These are phyloP conservation scores for Lepidium sativum DNA, from an alignment of 345 rosid genomes.

Conservation along the genomic window DNA sequence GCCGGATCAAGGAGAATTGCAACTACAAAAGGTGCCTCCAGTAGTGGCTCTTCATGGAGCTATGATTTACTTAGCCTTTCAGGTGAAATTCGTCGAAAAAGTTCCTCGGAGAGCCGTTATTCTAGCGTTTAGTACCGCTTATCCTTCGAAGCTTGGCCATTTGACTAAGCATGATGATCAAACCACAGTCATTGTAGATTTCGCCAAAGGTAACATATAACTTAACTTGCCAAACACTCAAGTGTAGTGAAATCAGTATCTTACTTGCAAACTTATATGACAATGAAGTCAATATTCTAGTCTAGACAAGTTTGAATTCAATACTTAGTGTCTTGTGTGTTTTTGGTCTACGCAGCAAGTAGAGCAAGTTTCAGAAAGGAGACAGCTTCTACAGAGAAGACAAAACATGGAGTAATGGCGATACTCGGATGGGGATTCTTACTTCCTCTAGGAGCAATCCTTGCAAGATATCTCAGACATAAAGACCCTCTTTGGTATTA, in stretches of 20 bases:
- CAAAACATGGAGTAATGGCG: slow-evolving; percentile 65
- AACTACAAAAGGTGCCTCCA: slow-evolving; percentile 56
- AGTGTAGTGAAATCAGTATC: background rate
- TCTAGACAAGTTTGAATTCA: background rate
- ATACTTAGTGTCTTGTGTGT: background rate
- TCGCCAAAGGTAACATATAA: slow-evolving; percentile 40
- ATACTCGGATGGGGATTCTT: slow-evolving; percentile 69
- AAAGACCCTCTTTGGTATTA: slow-evolving; percentile 88
- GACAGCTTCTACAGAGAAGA: slow-evolving; percentile 40
- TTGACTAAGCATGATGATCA: slow-evolving; percentile 60
- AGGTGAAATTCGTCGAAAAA: slow-evolving; percentile 45
- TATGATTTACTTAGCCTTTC: slow-evolving; percentile 71
- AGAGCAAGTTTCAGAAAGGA: slow-evolving; percentile 33
- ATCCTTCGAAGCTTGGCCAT: slow-evolving; percentile 41
- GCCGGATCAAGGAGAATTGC: slow-evolving; percentile 67
- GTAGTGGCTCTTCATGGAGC: slow-evolving; percentile 69
- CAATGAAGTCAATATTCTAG: background rate
- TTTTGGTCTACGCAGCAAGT: slow-evolving; percentile 20
- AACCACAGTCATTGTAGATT: slow-evolving; percentile 60
- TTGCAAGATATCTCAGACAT: slow-evolving; percentile 73
- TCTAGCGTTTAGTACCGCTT: slow-evolving; percentile 53
- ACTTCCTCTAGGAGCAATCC: slow-evolving; percentile 69
- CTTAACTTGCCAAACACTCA: background rate
- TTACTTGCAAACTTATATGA: background rate
- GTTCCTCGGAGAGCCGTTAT: slow-evolving; percentile 53